Evolutionary conservation across 2,329 filamentous ascomycete species (phyloP), one percentile per base, ranked within the genome.

Genomic region (Boeremia exigua): DNA sequence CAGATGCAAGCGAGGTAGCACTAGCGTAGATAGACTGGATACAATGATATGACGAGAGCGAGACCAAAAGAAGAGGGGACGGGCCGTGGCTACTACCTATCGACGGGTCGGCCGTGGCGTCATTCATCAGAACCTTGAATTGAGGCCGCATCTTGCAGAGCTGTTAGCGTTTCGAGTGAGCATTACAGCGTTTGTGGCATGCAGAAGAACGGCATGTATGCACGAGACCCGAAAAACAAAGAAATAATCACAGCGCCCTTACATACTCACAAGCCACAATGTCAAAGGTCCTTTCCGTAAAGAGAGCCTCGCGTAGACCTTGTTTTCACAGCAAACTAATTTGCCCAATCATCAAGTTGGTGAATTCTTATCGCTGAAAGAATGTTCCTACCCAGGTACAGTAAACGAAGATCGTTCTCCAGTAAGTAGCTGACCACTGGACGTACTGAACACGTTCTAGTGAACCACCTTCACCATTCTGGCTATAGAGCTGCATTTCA

Each of bases 21-120:
- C 17, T 27, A 27, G 14, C 30, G 10, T 6, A 30, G 4, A 17
- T 11, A 2, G 15, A 29, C n/a, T 8, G n/a, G n/a, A 19, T 29
- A n/a, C 27, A 39, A 12, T 6, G 4, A 12, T 19, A 34, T 33
- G 27, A 34, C 32, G 14, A 14, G 19, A 23, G 38, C 11, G n/a
- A 14, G 9, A 30, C 30, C 15, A 6, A 29, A 17, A 12, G 30
- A 27, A 15, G 32, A 36, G 9, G 50, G 25, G 38, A 25, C 23
- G 43, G 44, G 30, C 50, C 50, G 43, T 30, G 37, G 7, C 42
- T 47, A 43, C 47, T 37, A 37, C 11, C 47, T 37, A 37, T 17
- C n/a, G 11, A 27, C 42, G 17, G 17, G 28, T 48, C 44, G 37
- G 38, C 14, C 44, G 37, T 53, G 49, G 49, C 49, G 49, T 46